phyloP scores from a whole-genome alignment of 2,329 filamentous ascomycete genomes.

The Penicillium janthinellum region DNA sequence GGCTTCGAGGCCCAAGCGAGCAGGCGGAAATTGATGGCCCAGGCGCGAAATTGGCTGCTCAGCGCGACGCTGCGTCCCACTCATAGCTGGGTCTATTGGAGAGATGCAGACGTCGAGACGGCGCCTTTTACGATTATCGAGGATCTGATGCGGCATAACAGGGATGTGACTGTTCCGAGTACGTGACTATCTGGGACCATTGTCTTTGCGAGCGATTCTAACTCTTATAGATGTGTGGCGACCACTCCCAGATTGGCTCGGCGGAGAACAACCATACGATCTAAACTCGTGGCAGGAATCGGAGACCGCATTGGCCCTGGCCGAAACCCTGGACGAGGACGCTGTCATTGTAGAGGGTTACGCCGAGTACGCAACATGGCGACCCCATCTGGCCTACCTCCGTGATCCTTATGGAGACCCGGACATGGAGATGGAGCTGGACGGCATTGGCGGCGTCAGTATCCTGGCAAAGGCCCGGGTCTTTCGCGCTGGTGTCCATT shows the following conservation, averaged over 20 bases:
- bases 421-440: constrained; percentile 99
- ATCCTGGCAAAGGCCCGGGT: constrained; percentile 95
- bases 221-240: constrained; percentile 81
- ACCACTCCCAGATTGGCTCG: constrained; percentile 97
- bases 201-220: constrained; percentile 2
- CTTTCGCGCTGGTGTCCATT: constrained; percentile 92
- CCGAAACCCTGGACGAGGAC: constrained; percentile 94
- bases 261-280: constrained; percentile 97
- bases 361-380: constrained; percentile 97
- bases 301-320: constrained; percentile 88
- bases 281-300: constrained; percentile 99
- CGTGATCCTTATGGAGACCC: constrained; percentile 96
- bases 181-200: constrained; percentile 48
- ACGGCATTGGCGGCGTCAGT: constrained; percentile 95
- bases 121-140: constrained; percentile 96
- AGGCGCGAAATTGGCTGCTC: constrained; percentile 94
- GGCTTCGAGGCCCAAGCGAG: constrained; percentile 95
- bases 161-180: constrained; percentile 98
- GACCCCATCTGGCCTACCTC: constrained; percentile 93
- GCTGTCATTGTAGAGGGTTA: constrained; percentile 99
- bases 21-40: constrained; percentile 94
- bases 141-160: constrained; percentile 98
- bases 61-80: constrained; percentile 91
- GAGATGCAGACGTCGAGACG: constrained; percentile 97
- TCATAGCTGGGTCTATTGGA: constrained; percentile 99